Base-by-base conservation (phyloP, 805 yeast genomes). In the Saturnispora zaruensis region DNA sequence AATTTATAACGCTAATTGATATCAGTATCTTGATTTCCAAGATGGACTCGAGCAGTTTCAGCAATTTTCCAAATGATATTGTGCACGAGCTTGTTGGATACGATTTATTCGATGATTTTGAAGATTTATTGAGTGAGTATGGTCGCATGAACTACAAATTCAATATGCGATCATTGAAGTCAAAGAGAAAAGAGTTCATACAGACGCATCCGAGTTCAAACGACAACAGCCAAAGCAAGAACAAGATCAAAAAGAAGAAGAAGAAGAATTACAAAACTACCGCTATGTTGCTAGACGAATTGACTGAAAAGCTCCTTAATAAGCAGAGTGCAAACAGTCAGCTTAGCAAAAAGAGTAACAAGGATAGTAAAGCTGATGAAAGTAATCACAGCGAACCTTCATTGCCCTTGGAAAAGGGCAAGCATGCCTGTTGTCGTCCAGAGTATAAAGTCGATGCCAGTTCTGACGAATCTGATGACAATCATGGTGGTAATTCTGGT, bases 71-170 rank as follows among this genome's bases (percentile, higher is more conserved):
- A 2, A 58, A 54, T 45, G 64, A 59, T n/a, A 37, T 61, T 2
- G 28, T 57, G 6, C 28, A 43, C 8, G 48, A 44, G 8, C 33
- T 56, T 2, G 13, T 49, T 1, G 38, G 49, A 3, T 20, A 41
- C 3, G 42, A 52, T 5, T 34, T 53, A 3, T 58, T 58, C 48
- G 28, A 41, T 9, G 44, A 42, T 6, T 30, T 60, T 7, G 48
- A 52, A 14, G 45, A 48, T 6, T 48, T 50, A 38, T 36, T 62
- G n/a, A 43, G 34, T 14, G 50, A 59, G 24, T 45, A 41, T 8
- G 48, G 55, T 13, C 52, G 66, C 54, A 53, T 60, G 55, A 53
- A 58, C 20, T 62, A 60, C 34, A 46, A 45, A n/a, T 61, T 62
- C 28, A 51, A 51, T 26, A 32, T 41, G 50, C 41, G 43, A 32